phyloP scores from a whole-genome alignment of 1,284 basidiomycete genomes.

The Crucibulum cyathiforme region DNA sequence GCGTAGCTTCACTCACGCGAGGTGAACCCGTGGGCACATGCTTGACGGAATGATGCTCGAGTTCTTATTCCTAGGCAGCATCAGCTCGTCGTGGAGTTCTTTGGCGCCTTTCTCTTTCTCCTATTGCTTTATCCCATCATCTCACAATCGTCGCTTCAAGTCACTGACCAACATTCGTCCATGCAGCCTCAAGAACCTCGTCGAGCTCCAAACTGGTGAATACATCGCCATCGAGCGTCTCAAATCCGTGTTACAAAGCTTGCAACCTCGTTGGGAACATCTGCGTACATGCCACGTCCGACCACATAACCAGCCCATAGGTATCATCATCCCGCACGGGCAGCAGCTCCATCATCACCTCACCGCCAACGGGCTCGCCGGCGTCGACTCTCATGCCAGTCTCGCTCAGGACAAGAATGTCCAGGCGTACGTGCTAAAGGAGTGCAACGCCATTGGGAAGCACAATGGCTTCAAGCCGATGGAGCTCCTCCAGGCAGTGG shows the following conservation, averaged over 20 bases:
- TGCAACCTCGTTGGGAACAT: constrained; percentile 85
- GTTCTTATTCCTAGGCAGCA: no score
- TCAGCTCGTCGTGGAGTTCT: no score
- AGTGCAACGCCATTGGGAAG: constrained; percentile 84
- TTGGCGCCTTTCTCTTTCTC: no score
- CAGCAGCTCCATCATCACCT: constrained; percentile 69
- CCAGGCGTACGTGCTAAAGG: constrained; percentile 72
- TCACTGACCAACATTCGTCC: not conserved
- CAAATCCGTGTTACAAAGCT: constrained; percentile 90
- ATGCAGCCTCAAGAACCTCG: constrained; percentile 80
- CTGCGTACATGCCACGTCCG: constrained; percentile 83
- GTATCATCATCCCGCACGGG: constrained; percentile 86
- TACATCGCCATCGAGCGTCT: constrained; percentile 95
- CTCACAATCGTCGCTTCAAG: not conserved
- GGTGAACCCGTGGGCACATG: no score
- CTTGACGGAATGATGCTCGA: no score
- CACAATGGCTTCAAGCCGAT: constrained; percentile 86
- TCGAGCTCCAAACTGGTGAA: constrained; percentile 88
- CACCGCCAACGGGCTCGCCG: constrained; percentile 17
- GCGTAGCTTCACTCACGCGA: no score
- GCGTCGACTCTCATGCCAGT: constrained; percentile 26
- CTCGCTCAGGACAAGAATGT: constrained; percentile 66
- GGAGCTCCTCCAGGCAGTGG: constrained; percentile 81
- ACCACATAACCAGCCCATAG: constrained; percentile 91
- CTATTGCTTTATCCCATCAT: not conserved